A percentile compares a stretch with the other conserved stretches of the same genome.
Conservation (phyloP, 225 moss, liverwort and hornwort species). For the Polytrichum commune region DNA sequence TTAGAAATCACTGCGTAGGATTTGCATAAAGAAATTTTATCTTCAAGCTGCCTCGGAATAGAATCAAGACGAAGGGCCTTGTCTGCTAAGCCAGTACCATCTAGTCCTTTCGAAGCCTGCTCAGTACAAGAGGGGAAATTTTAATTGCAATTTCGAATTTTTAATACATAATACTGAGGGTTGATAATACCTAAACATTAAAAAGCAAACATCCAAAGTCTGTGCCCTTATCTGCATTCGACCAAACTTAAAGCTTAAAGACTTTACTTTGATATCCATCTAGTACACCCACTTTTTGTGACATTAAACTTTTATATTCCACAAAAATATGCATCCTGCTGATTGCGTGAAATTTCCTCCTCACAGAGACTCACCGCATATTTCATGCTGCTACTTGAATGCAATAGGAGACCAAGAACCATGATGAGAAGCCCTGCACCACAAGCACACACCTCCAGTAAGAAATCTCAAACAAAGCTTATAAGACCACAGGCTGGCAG, state of each 20-base stretch:
- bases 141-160: too few species aligned
- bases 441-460: background rate
- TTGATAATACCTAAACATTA: background rate
- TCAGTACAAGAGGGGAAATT: too few species aligned
- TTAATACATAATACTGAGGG: background rate
- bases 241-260: background rate
- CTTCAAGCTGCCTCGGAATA: constrained; percentile 40
- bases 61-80: constrained; percentile 4
- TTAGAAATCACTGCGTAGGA: constrained; percentile 62
- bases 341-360: too few species aligned
- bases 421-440: constrained; percentile 1
- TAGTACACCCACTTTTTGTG: background rate
- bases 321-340: too few species aligned
- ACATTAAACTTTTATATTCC: too few species aligned
- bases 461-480: too few species aligned
- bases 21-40: constrained; percentile 60
- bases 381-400: background rate
- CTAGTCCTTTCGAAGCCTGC: background rate
- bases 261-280: background rate
- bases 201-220: background rate
- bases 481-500: too few species aligned
- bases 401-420: background rate
- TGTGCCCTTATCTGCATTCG: background rate
- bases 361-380: background rate
- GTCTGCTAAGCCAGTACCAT: background rate